Evolutionary conservation across 192 early-diverging fungal species (phyloP).

Genomic region (Rhizophagus sp.): DNA sequence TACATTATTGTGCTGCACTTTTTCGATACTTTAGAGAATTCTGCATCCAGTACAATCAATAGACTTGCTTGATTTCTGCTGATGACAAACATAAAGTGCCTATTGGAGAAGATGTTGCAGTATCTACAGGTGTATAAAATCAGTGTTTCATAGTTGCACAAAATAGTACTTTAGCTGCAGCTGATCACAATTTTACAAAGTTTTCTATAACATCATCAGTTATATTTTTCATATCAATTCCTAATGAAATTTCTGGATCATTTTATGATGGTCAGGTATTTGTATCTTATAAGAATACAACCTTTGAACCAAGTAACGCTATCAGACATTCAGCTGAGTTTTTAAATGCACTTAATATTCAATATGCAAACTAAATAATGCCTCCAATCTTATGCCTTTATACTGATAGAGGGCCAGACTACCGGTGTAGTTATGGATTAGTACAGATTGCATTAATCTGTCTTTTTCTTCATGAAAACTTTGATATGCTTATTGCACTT

Average conservation of each 20-base stretch:
- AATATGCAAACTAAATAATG: not conserved
- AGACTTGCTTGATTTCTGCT: not conserved
- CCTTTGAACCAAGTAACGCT: not conserved
- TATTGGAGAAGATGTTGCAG: not conserved
- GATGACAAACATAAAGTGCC: not conserved
- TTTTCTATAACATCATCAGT: not conserved
- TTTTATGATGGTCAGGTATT: not conserved
- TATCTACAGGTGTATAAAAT: not conserved
- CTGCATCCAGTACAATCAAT: not conserved
- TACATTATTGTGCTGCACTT: not conserved
- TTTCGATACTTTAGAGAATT: not conserved
- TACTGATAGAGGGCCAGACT: not conserved
- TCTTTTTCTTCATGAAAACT: not conserved
- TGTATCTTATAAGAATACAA: not conserved
- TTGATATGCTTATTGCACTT: not conserved
- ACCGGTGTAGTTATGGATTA: not conserved
- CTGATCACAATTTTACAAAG: not conserved
- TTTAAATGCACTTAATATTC: not conserved
- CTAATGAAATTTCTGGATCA: not conserved
- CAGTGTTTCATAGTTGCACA: not conserved
- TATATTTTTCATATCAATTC: not conserved
- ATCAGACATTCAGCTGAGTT: not conserved
- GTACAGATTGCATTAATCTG: conserved; percentile 3
- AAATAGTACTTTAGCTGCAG: not conserved
- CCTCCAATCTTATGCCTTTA: not conserved